These are phyloP conservation scores for Claviceps monticola DNA, from an alignment of 2,329 filamentous ascomycete genomes.

Conservation along the genomic window DNA sequence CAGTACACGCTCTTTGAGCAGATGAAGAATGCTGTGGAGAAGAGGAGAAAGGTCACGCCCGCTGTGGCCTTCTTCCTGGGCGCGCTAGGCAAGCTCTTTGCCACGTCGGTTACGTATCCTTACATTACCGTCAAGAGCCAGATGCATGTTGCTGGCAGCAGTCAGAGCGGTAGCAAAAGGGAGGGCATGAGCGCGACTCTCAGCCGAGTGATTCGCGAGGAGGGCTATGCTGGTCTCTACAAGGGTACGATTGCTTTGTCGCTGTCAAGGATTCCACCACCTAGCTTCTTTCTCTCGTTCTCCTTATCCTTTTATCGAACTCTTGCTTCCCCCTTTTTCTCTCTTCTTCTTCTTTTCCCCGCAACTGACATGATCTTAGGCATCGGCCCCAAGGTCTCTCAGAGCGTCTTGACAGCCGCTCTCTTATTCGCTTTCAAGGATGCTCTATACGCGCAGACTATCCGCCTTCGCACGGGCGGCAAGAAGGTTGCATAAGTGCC, in stretches of 20 bases:
- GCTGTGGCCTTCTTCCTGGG: slow-evolving; percentile 82
- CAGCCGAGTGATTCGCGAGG: slow-evolving; percentile 66
- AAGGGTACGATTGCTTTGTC: slow-evolving; percentile 46
- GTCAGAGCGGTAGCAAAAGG: slow-evolving; percentile 49
- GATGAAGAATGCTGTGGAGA: slow-evolving; percentile 83
- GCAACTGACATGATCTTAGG: slow-evolving; percentile 34
- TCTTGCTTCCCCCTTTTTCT: background rate
- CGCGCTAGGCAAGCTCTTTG: slow-evolving; percentile 85
- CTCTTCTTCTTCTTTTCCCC: background rate
- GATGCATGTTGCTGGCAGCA: slow-evolving; percentile 70
- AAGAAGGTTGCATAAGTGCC: background rate
- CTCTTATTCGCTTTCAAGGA: slow-evolving; percentile 98
- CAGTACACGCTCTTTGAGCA: slow-evolving; percentile 99
- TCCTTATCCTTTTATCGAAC: background rate
- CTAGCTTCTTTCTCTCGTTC: background rate
- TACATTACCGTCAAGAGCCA: slow-evolving; percentile 98
- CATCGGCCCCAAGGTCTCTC: slow-evolving; percentile 89
- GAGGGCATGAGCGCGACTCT: slow-evolving; percentile 71
- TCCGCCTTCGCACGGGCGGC: slow-evolving; percentile 45
- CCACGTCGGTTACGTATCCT: slow-evolving; percentile 87
- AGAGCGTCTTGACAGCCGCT: slow-evolving; percentile 91
- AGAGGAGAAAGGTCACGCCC: slow-evolving; percentile 58
- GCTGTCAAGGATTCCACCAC: background rate
- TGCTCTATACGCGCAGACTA: slow-evolving; percentile 72
- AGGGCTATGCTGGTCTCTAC: slow-evolving; percentile 86